Evolutionary conservation across 345 rosid genomes (phyloP).

Genomic region (Combretum micranthum): DNA sequence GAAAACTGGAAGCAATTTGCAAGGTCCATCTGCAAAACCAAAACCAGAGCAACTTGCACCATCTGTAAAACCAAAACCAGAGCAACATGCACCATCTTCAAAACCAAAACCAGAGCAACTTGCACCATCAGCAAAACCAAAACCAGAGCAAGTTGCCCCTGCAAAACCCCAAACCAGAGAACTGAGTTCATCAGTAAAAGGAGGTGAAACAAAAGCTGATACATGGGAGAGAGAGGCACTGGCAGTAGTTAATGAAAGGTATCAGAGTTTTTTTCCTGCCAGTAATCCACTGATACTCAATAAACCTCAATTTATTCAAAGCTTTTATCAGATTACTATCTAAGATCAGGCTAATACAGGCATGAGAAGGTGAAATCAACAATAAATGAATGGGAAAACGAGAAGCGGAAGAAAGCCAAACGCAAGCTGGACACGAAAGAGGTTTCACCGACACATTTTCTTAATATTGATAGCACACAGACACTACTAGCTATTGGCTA

Average conservation of each 20-base stretch:
- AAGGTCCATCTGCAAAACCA: constrained; percentile 7
- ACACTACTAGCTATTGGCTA: too few relatives aligned
- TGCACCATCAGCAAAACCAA: not conserved
- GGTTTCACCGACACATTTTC: constrained; percentile 30
- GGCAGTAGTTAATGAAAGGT: constrained; percentile 45
- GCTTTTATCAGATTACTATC: too few relatives aligned
- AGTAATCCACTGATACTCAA: too few relatives aligned
- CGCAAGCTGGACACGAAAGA: constrained; percentile 38
- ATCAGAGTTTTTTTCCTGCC: too few relatives aligned
- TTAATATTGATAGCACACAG: not conserved
- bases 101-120: too few relatives aligned
- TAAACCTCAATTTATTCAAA: too few relatives aligned
- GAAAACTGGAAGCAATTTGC: constrained; percentile 9
- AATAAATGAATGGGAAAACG: constrained; percentile 51
- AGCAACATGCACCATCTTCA: too few relatives aligned
- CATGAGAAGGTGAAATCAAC: constrained; percentile 28
- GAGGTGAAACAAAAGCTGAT: constrained; percentile 29
- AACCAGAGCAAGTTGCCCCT: constrained; percentile 14
- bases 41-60: constrained; percentile 5
- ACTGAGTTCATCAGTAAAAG: constrained; percentile 12
- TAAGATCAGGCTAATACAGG: too few relatives aligned
- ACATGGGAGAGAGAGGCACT: constrained; percentile 53
- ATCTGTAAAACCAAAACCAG: too few relatives aligned
- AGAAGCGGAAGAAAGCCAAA: constrained; percentile 48
- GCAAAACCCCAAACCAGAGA: constrained; percentile 7